These are phyloP conservation scores for Knoxdaviesia proteae DNA, from an alignment of 2,329 filamentous ascomycete species.

Conservation along the genomic window DNA sequence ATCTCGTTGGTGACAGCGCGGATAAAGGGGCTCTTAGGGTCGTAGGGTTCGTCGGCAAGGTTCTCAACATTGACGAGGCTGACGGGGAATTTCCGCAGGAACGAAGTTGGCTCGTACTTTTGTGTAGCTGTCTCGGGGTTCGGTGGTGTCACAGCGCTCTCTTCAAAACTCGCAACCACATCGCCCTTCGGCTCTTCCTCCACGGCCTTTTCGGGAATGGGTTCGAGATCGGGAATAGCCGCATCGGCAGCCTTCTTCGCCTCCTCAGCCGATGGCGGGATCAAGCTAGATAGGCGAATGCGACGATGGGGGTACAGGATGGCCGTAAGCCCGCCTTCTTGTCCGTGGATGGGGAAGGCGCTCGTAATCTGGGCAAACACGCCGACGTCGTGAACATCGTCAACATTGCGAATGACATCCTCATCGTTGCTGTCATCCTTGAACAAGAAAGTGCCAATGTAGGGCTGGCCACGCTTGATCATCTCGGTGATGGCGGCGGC, in stretches of 20 bases:
- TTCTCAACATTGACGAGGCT: constrained; percentile 94
- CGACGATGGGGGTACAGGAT: constrained; percentile 91
- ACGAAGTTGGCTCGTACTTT: constrained; percentile 71
- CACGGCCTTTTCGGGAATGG: constrained; percentile 34
- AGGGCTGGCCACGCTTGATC: constrained; percentile 90
- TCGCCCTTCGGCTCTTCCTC: constrained; percentile 68
- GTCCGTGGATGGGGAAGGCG: constrained; percentile 75
- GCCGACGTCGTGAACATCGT: constrained; percentile 87
- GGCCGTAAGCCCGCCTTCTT: constrained; percentile 69
- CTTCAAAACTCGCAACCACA: constrained; percentile 92
- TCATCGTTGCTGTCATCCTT: constrained; percentile 90
- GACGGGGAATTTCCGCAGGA: constrained; percentile 77
- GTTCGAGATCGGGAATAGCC: constrained; percentile 36
- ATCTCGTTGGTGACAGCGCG: constrained; percentile 92
- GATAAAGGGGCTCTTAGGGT: constrained; percentile 75
- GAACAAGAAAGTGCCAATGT: constrained; percentile 90
- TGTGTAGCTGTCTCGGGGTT: constrained; percentile 27
- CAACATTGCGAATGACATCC: constrained; percentile 74
- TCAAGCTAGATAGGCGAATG: constrained; percentile 70
- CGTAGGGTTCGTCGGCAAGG: constrained; percentile 67
- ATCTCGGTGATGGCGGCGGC: constrained; percentile 85
- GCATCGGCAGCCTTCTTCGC: constrained; percentile 27
- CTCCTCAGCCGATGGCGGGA: constrained; percentile 42
- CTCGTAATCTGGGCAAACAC: constrained; percentile 97
- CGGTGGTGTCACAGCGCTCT: constrained; percentile 40